Evolutionary conservation across 2,329 filamentous ascomycete genomes (phyloP), one percentile per base, ranked within the genome.

Genomic region (Botryotinia calthae): DNA sequence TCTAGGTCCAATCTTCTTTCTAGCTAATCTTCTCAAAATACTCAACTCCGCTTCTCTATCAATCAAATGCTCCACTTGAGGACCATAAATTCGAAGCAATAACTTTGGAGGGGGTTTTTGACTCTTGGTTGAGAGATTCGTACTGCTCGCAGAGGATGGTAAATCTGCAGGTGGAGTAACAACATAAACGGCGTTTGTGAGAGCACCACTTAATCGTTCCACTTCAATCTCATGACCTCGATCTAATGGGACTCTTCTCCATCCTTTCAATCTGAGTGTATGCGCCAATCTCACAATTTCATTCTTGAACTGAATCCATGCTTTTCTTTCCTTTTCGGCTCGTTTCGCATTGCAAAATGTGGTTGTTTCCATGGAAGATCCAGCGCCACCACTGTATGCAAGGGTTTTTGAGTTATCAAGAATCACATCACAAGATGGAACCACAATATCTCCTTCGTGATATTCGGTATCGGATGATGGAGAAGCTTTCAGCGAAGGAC

Each of bases 161-260:
- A 94, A 77, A 51, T 92, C 86, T 56, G 88, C 84, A 0, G 95
- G 95, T 2, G 95, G 95, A 1, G 90, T 92, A 34, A 98, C 94
- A 68, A 97, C 94, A 80, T 98, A 99, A 51, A 99, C 95, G 18
- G 95, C 94, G 80, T 99, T 99, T 31, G 96, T 99, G 77, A 99
- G 84, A 14, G 96, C 96, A 74, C 96, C 96, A 81, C 95, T 98
- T 42, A 97, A 85, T 67, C 93, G 88, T 82, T 93, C 87, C 9
- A 96, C 91, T 2, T 87, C 86, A 75, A 96, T 90, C 54, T 85
- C 85, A 68, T 89, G 88, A 76, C 91, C 92, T 75, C 86, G 85
- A 18, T 93, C 91, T 69, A 95, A 83, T 0, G 93, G 88, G 0
- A 99, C 89, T 74, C 90, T 90, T 70, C 95, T 89, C 96, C 96